Conservation (phyloP, 345 rosid genomes). For the Eucalyptus cloeziana region DNA sequence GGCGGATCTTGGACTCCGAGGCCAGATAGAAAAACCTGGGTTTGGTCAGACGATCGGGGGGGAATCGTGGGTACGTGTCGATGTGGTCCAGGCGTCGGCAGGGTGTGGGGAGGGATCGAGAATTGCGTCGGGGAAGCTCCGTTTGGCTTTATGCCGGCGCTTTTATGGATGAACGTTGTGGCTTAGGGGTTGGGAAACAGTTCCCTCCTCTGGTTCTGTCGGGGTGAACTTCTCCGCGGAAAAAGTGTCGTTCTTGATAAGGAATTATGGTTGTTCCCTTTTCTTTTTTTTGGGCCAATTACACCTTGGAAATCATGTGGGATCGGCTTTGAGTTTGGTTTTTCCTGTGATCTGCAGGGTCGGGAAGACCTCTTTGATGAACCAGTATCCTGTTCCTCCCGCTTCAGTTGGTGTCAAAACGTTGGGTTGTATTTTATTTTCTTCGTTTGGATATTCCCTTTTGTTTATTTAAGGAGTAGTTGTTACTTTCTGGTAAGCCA, state of each 20-base stretch:
- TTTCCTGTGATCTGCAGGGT: slow-evolving; percentile 46
- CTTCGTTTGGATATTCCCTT: not conserved
- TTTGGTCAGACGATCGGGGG: not conserved
- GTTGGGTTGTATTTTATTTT: not conserved
- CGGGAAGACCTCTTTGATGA: slow-evolving; percentile 96
- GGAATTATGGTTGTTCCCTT: not conserved
- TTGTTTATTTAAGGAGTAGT: not conserved
- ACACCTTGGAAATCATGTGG: not conserved
- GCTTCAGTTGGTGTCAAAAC: not conserved
- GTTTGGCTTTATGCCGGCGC: not conserved
- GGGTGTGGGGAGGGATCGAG: not conserved
- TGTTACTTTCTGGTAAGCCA: not conserved
- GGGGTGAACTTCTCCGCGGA: not conserved
- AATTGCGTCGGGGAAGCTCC: not conserved
- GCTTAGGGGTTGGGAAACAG: not conserved
- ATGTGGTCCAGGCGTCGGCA: not conserved
- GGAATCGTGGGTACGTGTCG: not conserved
- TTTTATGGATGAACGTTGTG: not conserved
- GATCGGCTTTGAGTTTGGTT: not conserved
- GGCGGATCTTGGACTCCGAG: not conserved
- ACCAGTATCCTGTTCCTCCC: slow-evolving; percentile 54
- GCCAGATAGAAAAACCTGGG: not conserved
- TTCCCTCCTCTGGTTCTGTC: not conserved
- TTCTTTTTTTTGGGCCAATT: not conserved
- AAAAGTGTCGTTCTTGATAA: not conserved